Percentiles rank a stretch among this genome's conserved stretches.
These are phyloP conservation scores for Fusarium sp. DNA, from an alignment of 2,329 filamentous ascomycete genomes.

Conservation along the genomic window DNA sequence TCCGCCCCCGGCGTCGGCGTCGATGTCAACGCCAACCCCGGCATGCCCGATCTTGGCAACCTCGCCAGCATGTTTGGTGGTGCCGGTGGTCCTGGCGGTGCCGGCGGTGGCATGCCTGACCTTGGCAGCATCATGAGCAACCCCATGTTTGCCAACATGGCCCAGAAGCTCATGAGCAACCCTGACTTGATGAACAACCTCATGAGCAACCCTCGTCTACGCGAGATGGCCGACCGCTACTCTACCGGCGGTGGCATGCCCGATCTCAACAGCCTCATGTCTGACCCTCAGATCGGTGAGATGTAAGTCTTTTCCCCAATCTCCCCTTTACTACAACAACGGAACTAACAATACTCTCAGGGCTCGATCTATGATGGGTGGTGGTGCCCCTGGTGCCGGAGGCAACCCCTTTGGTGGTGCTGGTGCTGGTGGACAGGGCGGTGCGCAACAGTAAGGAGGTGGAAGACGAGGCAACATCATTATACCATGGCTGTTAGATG, in stretches of 20 bases:
- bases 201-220: slow-evolving; percentile 92
- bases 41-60: slow-evolving; percentile 76
- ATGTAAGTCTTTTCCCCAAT: slow-evolving; percentile 73
- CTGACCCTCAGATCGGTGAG: slow-evolving; percentile 89
- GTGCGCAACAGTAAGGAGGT: slow-evolving; percentile 41
- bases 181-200: slow-evolving; percentile 91
- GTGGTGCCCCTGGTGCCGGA: slow-evolving; percentile 40
- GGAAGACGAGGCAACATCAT: slow-evolving; percentile 30
- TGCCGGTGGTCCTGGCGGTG: slow-evolving; percentile 66
- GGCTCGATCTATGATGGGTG: slow-evolving; percentile 62
- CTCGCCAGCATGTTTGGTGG: slow-evolving; percentile 80
- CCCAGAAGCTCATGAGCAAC: slow-evolving; percentile 97
- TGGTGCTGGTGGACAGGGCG: slow-evolving; percentile 40
- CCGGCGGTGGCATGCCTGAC: slow-evolving; percentile 86
- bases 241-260: slow-evolving; percentile 87
- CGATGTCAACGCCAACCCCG: slow-evolving; percentile 60
- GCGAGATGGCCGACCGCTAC: slow-evolving; percentile 88
- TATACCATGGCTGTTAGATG: slow-evolving; percentile 36
- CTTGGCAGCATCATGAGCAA: slow-evolving; percentile 91
- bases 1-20: slow-evolving; percentile 63
- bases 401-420: slow-evolving; percentile 44
- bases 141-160: slow-evolving; percentile 98
- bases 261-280: slow-evolving; percentile 87
- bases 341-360: slow-evolving; percentile 43
- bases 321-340: background rate